Percentiles rank a stretch among this genome's conserved stretches.
Conservation (phyloP, 352 stramenopile genomes). For the Chrysophaeum taylorii region DNA sequence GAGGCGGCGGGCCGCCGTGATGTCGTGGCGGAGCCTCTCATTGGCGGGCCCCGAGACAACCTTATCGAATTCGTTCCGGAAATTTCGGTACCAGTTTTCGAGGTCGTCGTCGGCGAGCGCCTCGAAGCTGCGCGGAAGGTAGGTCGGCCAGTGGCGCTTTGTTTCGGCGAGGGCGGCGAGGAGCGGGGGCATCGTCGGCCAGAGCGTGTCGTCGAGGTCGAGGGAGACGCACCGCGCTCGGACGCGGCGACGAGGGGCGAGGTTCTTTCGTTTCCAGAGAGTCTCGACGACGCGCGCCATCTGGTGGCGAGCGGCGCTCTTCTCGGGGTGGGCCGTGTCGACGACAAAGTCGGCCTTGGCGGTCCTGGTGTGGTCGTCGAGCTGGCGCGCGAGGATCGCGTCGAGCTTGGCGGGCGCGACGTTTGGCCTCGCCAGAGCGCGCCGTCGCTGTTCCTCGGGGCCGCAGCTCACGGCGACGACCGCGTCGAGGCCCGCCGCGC, state of each 20-base stretch:
- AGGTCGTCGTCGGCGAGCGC: no score
- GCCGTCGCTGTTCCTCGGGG: not conserved
- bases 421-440: not conserved
- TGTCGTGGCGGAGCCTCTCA: slow-evolving; percentile 2
- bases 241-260: no score
- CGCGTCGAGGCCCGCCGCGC: not conserved
- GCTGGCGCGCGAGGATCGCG: slow-evolving; percentile 11
- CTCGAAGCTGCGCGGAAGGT: no score
- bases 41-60: not conserved
- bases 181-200: slow-evolving; percentile 5
- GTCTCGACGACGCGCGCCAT: not conserved
- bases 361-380: not conserved
- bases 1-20: not conserved
- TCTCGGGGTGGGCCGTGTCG: not conserved
- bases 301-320: not conserved
- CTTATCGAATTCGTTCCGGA: no score
- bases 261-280: slow-evolving; percentile 5
- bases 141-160: not conserved
- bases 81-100: no score
- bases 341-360: not conserved
- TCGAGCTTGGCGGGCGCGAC: not conserved
- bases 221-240: not conserved
- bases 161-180: no score
- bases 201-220: slow-evolving; percentile 15
- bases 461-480: not conserved